These are phyloP conservation scores for Fusarium ramigenum DNA, from an alignment of 2,329 filamentous ascomycete species.

Conservation along the genomic window DNA sequence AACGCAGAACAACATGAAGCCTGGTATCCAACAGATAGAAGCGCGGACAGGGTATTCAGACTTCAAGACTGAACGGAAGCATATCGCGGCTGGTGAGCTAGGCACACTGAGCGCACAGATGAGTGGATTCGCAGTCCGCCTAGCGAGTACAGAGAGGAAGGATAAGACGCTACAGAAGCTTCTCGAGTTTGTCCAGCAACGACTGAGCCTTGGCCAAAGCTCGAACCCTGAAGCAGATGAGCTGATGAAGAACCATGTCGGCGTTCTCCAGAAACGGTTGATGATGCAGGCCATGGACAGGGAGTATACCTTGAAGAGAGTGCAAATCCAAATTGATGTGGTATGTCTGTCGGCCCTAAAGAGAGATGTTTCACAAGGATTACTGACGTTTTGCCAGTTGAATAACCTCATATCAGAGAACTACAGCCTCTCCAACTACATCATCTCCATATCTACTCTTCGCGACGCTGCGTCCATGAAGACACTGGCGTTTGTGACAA, in stretches of 20 bases:
- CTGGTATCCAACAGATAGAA: slow-evolving; percentile 48
- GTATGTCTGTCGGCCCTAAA: slow-evolving; percentile 41
- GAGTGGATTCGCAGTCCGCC: slow-evolving; percentile 48
- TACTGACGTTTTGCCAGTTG: slow-evolving; percentile 41
- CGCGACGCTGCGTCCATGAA: slow-evolving; percentile 56
- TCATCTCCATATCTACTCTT: slow-evolving; percentile 49
- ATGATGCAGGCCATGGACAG: slow-evolving; percentile 51
- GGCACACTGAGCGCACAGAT: slow-evolving; percentile 47
- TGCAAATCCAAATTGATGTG: slow-evolving; percentile 52
- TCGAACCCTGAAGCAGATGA: slow-evolving; percentile 8
- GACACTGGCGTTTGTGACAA: slow-evolving; percentile 54
- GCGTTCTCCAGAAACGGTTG: slow-evolving; percentile 45
- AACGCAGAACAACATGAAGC: slow-evolving; percentile 47
- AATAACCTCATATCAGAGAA: slow-evolving; percentile 52
- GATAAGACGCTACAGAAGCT: slow-evolving; percentile 48
- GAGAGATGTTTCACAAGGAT: neutral
- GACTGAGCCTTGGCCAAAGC: neutral
- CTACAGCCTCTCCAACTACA: slow-evolving; percentile 49
- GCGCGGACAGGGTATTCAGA: slow-evolving; percentile 48
- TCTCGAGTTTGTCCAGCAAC: slow-evolving; percentile 45
- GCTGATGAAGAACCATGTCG: slow-evolving; percentile 42
- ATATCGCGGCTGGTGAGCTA: slow-evolving; percentile 43
- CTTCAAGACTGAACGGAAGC: slow-evolving; percentile 44
- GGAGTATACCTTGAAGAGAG: slow-evolving; percentile 49
- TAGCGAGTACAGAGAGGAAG: slow-evolving; percentile 52